Conservation (phyloP, 176 grass and related monocot genomes). For the Lolium rigidum region DNA sequence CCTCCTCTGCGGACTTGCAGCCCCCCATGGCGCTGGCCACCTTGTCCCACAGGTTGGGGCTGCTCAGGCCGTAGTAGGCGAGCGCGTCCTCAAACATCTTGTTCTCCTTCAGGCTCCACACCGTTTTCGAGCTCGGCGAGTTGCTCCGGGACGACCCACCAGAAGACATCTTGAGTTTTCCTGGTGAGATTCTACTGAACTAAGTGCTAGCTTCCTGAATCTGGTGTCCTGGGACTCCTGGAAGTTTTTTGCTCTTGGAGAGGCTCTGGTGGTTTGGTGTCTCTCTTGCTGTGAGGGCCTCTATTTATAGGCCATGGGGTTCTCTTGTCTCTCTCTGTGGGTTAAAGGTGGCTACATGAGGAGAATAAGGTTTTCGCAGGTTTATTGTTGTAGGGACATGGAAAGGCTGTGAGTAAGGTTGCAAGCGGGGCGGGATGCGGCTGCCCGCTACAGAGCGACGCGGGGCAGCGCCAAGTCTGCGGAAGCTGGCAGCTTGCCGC, state of each 20-base stretch:
- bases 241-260: conserved; percentile 38
- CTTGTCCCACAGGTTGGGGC: conserved; percentile 90
- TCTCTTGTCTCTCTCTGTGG: conserved; percentile 31
- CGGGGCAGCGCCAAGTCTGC: too few relatives aligned
- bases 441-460: too few relatives aligned
- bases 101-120: conserved; percentile 79
- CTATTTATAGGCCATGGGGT: conserved; percentile 53
- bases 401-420: conserved; percentile 22
- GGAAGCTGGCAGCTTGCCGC: too few relatives aligned
- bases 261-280: conserved; percentile 43
- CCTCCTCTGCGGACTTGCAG: conserved; percentile 80
- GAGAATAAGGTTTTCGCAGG: conserved; percentile 43
- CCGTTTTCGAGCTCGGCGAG: conserved; percentile 38
- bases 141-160: conserved; percentile 51
- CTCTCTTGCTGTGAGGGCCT: conserved; percentile 29
- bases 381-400: conserved; percentile 29
- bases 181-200: conserved; percentile 30
- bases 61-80: conserved; percentile 71
- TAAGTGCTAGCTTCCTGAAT: conserved; percentile 26
- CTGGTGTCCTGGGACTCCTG: conserved; percentile 27
- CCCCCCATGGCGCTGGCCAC: conserved; percentile 78
- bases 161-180: conserved; percentile 48
- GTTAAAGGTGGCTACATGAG: conserved; percentile 22
- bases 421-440: too few relatives aligned
- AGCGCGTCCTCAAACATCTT: conserved; percentile 84